Conservation (phyloP, 139 green algal genomes). For the Tetradesmus obliquus region DNA sequence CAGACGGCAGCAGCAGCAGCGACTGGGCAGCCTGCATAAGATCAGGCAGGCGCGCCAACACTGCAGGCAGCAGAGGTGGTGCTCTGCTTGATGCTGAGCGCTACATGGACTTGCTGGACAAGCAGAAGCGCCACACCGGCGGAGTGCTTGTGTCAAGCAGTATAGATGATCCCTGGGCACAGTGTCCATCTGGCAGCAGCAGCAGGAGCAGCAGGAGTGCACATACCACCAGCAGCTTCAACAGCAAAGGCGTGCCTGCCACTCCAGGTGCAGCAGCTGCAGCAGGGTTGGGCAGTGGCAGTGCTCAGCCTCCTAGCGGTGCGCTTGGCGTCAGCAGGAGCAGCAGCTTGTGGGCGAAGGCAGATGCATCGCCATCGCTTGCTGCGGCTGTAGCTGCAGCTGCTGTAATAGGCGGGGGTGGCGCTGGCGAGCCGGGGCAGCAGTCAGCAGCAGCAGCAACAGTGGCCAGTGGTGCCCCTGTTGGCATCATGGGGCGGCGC, state of each 20-base stretch:
- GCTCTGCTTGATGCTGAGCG: constrained; percentile 25
- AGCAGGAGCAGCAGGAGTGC: neutral
- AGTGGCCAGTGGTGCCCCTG: neutral
- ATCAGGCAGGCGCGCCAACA: constrained; percentile 10
- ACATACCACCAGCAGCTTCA: neutral
- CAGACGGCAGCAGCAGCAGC: constrained; percentile 26
- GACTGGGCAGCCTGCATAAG: neutral
- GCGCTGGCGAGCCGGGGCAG: neutral
- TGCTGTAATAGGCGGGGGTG: neutral
- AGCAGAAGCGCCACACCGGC: constrained; percentile 21
- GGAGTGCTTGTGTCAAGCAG: constrained; percentile 34
- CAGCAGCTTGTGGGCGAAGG: neutral
- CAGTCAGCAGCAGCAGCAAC: neutral
- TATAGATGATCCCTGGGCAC: constrained; percentile 1
- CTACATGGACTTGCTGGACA: constrained; percentile 44
- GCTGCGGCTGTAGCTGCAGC: neutral
- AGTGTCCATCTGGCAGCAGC: neutral
- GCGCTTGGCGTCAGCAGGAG: neutral
- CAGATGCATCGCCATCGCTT: neutral
- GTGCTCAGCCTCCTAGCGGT: neutral
- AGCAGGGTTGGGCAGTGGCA: neutral
- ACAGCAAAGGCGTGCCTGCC: neutral
- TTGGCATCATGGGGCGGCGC: neutral
- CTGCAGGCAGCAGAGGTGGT: neutral
- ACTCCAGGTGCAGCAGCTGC: neutral